phyloP scores from a whole-genome alignment of 2,329 filamentous ascomycete species.

The Arthrobotrys iridis region DNA sequence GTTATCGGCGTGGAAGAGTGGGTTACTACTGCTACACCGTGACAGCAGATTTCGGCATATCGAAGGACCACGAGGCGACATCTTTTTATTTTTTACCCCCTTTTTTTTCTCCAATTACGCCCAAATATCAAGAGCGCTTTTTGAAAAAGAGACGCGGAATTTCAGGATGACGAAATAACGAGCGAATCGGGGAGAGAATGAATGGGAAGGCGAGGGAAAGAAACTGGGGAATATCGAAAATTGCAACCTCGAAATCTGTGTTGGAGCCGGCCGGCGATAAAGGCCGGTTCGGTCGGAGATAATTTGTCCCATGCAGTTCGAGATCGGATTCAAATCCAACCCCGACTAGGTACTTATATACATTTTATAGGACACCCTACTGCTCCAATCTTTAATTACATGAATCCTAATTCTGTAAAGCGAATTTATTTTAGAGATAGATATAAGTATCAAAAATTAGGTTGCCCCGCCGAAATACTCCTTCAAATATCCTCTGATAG shows the following conservation, averaged over 20 bases:
- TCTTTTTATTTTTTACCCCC: background rate
- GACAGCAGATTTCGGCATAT: conserved; percentile 24
- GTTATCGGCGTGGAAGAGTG: background rate
- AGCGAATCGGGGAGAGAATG: conserved; percentile 6
- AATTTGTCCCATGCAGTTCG: background rate
- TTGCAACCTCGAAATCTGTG: conserved; percentile 41
- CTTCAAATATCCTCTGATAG: conserved; percentile 7
- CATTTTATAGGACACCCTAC: too few species aligned
- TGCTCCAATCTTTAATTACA: too few species aligned
- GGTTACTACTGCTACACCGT: background rate
- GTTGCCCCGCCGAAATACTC: conserved; percentile 8
- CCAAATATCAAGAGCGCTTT: background rate
- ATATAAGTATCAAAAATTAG: too few species aligned
- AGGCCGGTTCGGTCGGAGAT: conserved; percentile 20
- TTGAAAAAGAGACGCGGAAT: background rate
- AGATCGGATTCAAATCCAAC: background rate
- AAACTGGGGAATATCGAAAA: conserved; percentile 20
- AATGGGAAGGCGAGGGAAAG: background rate
- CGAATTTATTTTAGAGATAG: too few species aligned
- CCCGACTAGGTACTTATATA: too few species aligned
- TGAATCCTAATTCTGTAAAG: too few species aligned
- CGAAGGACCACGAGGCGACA: conserved; percentile 33
- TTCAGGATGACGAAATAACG: background rate
- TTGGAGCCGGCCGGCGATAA: conserved; percentile 15
- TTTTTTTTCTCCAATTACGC: background rate